Percentiles rank a stretch among this genome's conserved stretches.
These are phyloP conservation scores for Dacryopinax primogenitus DNA, from an alignment of 768 basidiomycete species.

Conservation along the genomic window DNA sequence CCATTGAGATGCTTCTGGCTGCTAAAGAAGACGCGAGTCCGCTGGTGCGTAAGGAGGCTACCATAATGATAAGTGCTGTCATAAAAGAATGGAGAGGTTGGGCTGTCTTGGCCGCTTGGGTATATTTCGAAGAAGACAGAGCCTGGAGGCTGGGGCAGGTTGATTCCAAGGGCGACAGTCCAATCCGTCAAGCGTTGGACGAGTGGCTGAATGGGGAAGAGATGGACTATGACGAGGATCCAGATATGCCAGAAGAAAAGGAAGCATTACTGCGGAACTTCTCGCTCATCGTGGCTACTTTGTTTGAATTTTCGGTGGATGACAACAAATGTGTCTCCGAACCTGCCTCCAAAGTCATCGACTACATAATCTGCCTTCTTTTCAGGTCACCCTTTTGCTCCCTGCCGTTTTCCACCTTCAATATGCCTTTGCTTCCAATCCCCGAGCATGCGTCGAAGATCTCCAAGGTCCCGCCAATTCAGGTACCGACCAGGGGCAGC, in stretches of 20 bases:
- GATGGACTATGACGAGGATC: conserved; percentile 46
- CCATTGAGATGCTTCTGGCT: conserved; percentile 74
- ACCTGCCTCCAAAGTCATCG: conserved; percentile 78
- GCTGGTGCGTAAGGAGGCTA: conserved; percentile 87
- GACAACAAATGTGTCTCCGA: conserved; percentile 87
- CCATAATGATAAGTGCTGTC: conserved; percentile 80
- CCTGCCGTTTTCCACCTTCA: conserved; percentile 53
- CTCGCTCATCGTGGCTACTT: conserved; percentile 78
- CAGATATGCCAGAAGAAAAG: conserved; percentile 51
- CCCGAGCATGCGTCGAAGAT: conserved; percentile 12
- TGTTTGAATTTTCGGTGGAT: conserved; percentile 84
- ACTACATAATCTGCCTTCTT: conserved; percentile 82
- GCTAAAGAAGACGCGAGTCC: conserved; percentile 92
- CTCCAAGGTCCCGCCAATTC: background rate
- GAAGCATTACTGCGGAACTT: conserved; percentile 78
- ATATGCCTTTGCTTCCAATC: background rate
- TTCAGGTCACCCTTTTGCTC: conserved; percentile 77
- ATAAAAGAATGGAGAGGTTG: conserved; percentile 95
- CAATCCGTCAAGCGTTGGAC: conserved; percentile 59
- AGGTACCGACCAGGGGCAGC: background rate
- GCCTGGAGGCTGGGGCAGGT: conserved; percentile 13
- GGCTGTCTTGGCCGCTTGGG: conserved; percentile 92
- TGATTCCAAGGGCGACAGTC: conserved; percentile 29
- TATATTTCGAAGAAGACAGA: conserved; percentile 81
- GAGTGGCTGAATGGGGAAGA: conserved; percentile 48